These are phyloP conservation scores for Fusarium tanahbumbuense DNA, from an alignment of 2,329 filamentous ascomycete species.

Conservation along the genomic window DNA sequence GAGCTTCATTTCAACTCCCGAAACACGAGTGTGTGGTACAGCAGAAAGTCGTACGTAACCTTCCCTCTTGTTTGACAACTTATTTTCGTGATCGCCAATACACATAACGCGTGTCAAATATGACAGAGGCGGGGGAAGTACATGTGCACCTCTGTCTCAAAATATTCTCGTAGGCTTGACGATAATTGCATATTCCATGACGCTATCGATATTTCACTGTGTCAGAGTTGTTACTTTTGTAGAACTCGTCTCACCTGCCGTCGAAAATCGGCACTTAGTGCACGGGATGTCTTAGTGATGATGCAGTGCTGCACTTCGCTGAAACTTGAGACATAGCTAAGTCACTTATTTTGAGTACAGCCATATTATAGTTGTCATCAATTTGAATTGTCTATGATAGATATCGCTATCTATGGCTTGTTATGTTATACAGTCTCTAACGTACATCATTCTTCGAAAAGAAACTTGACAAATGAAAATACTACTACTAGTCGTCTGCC, in stretches of 20 bases:
- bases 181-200: not conserved
- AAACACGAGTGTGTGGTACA: not conserved
- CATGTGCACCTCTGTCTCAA: not conserved
- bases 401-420: not conserved
- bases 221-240: not conserved
- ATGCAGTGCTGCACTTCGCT: too few species aligned
- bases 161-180: not conserved
- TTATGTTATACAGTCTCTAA: not conserved
- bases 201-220: not conserved
- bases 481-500: not conserved
- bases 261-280: too few species aligned
- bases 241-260: too few species aligned
- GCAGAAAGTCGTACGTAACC: not conserved
- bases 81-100: not conserved
- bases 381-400: not conserved
- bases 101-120: not conserved
- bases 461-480: not conserved
- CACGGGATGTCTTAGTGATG: too few species aligned
- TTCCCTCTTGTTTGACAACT: not conserved
- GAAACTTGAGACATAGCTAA: too few species aligned
- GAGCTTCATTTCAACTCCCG: not conserved
- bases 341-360: too few species aligned
- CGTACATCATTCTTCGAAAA: not conserved
- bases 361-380: not conserved
- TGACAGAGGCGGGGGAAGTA: rapidly evolving